Conservation (phyloP, 2,329 filamentous ascomycete species). For the Zymoseptoria crescenta region DNA sequence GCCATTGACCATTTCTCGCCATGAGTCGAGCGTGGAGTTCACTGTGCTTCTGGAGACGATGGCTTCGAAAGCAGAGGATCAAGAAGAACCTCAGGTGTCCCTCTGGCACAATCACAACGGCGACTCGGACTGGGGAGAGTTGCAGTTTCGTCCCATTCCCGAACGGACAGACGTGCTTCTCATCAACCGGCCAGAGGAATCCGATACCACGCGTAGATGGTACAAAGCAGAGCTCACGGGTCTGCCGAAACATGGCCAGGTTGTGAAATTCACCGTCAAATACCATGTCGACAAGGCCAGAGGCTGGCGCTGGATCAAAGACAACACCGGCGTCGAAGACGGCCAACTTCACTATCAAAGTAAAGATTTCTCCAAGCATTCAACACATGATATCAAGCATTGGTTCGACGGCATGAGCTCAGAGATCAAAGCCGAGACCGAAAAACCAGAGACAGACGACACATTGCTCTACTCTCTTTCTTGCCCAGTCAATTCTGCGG, state of each 20-base stretch:
- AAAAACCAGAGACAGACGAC: constrained; percentile 57
- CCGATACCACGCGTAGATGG: constrained; percentile 37
- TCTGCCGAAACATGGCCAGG: constrained; percentile 37
- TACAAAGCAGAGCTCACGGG: constrained; percentile 47
- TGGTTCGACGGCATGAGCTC: constrained; percentile 53
- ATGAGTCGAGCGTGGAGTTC: constrained; percentile 48
- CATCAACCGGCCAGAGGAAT: constrained; percentile 13
- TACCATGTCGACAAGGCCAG: constrained; percentile 49
- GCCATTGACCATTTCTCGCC: constrained; percentile 52
- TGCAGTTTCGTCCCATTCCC: constrained; percentile 43
- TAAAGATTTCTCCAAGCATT: constrained; percentile 21
- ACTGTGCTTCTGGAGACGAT: constrained; percentile 46
- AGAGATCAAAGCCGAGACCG: constrained; percentile 47
- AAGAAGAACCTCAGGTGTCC: constrained; percentile 61
- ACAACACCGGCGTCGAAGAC: constrained; percentile 56
- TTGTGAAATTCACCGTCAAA: constrained; percentile 61
- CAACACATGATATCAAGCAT: constrained; percentile 40
- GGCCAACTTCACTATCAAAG: constrained; percentile 52
- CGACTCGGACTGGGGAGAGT: constrained; percentile 51
- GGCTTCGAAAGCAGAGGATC: constrained; percentile 29
- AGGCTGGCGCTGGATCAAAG: constrained; percentile 63
- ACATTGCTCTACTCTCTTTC: constrained; percentile 66
- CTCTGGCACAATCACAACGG: constrained; percentile 63
- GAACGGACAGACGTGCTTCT: constrained; percentile 23
- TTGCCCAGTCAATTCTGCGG: constrained; percentile 47